Conservation (phyloP, 306 rosid species). For the Cicer judaicum region DNA sequence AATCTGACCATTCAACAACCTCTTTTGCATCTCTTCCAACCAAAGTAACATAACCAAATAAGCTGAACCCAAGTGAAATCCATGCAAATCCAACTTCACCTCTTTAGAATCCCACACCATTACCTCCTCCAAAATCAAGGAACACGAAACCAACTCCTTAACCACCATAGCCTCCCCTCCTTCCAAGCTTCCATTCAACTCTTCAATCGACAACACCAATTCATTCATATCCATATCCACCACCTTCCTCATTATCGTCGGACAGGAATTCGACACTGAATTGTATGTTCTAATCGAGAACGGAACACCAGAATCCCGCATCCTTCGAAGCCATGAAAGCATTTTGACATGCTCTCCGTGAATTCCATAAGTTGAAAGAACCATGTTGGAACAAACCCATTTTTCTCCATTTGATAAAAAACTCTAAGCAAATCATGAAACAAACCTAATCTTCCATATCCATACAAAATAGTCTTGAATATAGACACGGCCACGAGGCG, state of each 20-base stretch:
- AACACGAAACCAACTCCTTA: constrained; percentile 56
- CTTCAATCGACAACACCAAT: constrained; percentile 57
- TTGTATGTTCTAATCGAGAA: constrained; percentile 76
- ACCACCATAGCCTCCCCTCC: constrained; percentile 73
- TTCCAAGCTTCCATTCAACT: constrained; percentile 48
- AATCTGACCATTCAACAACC: constrained; percentile 46
- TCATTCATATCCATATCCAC: constrained; percentile 34
- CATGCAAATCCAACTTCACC: constrained; percentile 81
- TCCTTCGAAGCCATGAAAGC: constrained; percentile 70
- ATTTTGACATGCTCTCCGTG: constrained; percentile 63
- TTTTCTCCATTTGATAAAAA: constrained; percentile 61
- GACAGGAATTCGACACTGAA: constrained; percentile 71
- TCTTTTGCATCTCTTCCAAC: constrained; percentile 64
- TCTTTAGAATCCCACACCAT: constrained; percentile 70
- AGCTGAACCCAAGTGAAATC: constrained; percentile 71
- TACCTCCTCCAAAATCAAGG: constrained; percentile 59
- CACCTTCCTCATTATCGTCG: constrained; percentile 49
- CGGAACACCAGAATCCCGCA: constrained; percentile 53
- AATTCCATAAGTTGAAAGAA: constrained; percentile 72
- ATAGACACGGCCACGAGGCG: too few species aligned
- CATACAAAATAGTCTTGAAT: constrained; percentile 59
- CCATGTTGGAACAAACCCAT: constrained; percentile 71
- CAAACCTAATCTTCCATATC: constrained; percentile 73
- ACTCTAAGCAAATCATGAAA: constrained; percentile 66
- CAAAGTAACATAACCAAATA: constrained; percentile 73